A percentile compares a stretch with the other conserved stretches of the same genome.
phyloP scores from a whole-genome alignment of 352 stramenopile genomes.

The Globisporangium irregulare region DNA sequence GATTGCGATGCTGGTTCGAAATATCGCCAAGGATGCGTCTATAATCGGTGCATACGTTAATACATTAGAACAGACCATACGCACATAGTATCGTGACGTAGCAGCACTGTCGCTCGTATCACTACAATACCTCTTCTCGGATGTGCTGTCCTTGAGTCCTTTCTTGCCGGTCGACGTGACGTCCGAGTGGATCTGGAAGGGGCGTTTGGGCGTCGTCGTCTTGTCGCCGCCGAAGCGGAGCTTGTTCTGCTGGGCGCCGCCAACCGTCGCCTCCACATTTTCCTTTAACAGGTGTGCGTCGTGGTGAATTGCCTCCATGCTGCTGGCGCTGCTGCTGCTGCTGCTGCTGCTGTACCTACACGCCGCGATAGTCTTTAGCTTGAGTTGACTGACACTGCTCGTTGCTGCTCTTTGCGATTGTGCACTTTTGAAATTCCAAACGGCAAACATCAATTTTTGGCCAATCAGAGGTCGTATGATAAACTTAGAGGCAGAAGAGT shows the following conservation, averaged over 20 bases:
- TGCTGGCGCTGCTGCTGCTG: background rate
- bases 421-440: conserved; percentile 37
- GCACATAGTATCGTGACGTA: background rate
- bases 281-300: conserved; percentile 60
- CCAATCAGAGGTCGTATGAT: background rate
- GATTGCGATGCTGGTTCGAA: conserved; percentile 65
- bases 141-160: conserved; percentile 28
- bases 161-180: conserved; percentile 34
- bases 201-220: conserved; percentile 30
- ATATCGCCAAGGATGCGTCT: conserved; percentile 75
- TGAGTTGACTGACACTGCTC: background rate
- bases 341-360: background rate
- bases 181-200: conserved; percentile 43
- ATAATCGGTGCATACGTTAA: background rate
- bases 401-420: conserved; percentile 10
- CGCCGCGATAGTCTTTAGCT: background rate
- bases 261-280: conserved; percentile 48
- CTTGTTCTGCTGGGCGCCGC: conserved; percentile 24
- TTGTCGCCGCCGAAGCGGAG: conserved; percentile 13
- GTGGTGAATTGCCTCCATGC: conserved; percentile 47
- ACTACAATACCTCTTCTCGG: conserved; percentile 35
- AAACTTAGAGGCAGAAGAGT: background rate
- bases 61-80: background rate
- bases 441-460: background rate
- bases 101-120: too few species aligned